phyloP scores from a whole-genome alignment of 805 yeast genomes.

The Saturnispora mendoncae region DNA sequence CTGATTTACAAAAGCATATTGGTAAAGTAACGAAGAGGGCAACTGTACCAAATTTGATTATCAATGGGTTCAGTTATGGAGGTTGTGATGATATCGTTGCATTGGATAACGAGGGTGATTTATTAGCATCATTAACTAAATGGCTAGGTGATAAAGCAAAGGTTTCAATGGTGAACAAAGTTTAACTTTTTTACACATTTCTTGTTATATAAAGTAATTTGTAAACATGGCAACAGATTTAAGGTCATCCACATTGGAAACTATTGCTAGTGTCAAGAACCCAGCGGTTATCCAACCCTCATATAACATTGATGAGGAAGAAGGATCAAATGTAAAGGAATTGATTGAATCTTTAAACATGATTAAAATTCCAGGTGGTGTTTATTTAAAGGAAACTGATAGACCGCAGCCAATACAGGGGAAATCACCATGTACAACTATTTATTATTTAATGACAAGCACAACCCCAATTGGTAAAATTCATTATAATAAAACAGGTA shows the following conservation, averaged over 20 bases:
- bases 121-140: constrained; percentile 41
- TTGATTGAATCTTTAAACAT: constrained; percentile 31
- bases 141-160: constrained; percentile 50
- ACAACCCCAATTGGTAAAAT: constrained; percentile 43
- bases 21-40: constrained; percentile 61
- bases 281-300: too few relatives aligned
- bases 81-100: constrained; percentile 76
- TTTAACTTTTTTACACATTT: not conserved
- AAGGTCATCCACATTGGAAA: too few relatives aligned
- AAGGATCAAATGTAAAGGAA: constrained; percentile 20
- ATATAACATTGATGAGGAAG: too few relatives aligned
- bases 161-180: not conserved
- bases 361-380: constrained; percentile 46
- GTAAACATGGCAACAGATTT: too few relatives aligned
- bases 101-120: constrained; percentile 48
- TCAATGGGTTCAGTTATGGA: constrained; percentile 70
- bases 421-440: constrained; percentile 34
- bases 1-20: constrained; percentile 64
- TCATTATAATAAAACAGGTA: constrained; percentile 38
- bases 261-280: too few relatives aligned
- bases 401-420: constrained; percentile 26
- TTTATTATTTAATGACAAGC: constrained; percentile 44
- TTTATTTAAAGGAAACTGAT: constrained; percentile 49
- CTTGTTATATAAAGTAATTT: too few relatives aligned
- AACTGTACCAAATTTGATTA: constrained; percentile 86